These are phyloP conservation scores for Paragyromitra xinjiangensis DNA, from an alignment of 495 filamentous ascomycete genomes.

Conservation along the genomic window DNA sequence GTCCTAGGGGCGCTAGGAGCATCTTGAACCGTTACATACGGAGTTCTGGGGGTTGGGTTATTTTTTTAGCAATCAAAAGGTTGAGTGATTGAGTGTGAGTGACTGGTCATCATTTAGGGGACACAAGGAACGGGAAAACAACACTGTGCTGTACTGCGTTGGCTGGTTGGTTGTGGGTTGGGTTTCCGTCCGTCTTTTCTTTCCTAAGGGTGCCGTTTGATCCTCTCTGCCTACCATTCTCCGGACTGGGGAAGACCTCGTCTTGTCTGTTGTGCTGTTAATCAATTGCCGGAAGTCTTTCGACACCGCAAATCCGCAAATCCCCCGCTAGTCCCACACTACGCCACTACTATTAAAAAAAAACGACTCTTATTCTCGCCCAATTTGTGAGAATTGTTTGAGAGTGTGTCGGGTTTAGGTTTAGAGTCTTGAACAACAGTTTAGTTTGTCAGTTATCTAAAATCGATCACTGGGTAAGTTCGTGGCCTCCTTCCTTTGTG, in stretches of 20 bases:
- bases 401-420: background rate
- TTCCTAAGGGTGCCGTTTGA: constrained; percentile 13
- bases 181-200: constrained; percentile 28
- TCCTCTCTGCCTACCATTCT: constrained; percentile 9
- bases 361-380: constrained; percentile 1
- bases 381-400: constrained; percentile 3
- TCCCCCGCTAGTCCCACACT: constrained; percentile 35
- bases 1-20: constrained; percentile 4
- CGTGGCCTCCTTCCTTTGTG: constrained; percentile 7
- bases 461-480: constrained; percentile 17
- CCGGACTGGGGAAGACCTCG: background rate
- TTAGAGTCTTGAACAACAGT: background rate
- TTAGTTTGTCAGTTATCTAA: constrained; percentile 10
- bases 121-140: constrained; percentile 1
- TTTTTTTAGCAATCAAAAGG: constrained; percentile 30
- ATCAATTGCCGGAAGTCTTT: constrained; percentile 39
- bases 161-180: constrained; percentile 31
- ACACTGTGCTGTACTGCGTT: constrained; percentile 35
- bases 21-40: constrained; percentile 22
- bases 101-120: constrained; percentile 30
- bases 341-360: constrained; percentile 21
- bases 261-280: constrained; percentile 42
- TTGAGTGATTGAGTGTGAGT: constrained; percentile 31
- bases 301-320: constrained; percentile 27
- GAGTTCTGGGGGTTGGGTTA: background rate